A percentile compares a stretch with the other conserved stretches of the same genome.
Conservation (phyloP, 2,329 filamentous ascomycete species). For the Diplodia scrobiculata region DNA sequence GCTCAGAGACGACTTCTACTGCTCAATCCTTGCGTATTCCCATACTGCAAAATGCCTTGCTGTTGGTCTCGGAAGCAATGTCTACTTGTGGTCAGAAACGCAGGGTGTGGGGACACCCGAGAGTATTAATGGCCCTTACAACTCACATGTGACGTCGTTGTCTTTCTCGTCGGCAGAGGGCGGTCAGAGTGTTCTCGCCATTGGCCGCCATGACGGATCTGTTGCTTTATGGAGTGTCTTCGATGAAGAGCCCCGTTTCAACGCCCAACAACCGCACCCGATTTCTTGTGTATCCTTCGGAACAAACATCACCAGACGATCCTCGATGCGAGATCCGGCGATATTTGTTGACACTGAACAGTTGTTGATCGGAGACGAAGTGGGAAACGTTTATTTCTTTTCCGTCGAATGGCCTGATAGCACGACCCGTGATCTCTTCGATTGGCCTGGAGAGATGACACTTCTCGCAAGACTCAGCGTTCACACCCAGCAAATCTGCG, state of each 20-base stretch:
- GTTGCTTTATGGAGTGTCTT: slow-evolving; percentile 77
- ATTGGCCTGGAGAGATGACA: slow-evolving; percentile 76
- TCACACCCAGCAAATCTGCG: slow-evolving; percentile 89
- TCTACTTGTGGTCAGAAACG: slow-evolving; percentile 88
- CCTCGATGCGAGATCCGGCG: slow-evolving; percentile 54
- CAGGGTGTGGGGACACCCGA: slow-evolving; percentile 65
- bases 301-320: slow-evolving; percentile 59
- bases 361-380: slow-evolving; percentile 81
- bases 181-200: slow-evolving; percentile 76
- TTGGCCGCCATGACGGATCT: slow-evolving; percentile 75
- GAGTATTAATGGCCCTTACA: slow-evolving; percentile 55
- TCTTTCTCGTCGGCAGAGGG: slow-evolving; percentile 83
- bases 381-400: slow-evolving; percentile 83
- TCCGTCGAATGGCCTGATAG: slow-evolving; percentile 75
- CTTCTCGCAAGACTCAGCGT: slow-evolving; percentile 74
- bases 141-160: slow-evolving; percentile 72
- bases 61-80: slow-evolving; percentile 74
- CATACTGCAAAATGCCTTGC: slow-evolving; percentile 72
- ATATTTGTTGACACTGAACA: slow-evolving; percentile 71
- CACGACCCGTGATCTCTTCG: slow-evolving; percentile 64
- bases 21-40: slow-evolving; percentile 85
- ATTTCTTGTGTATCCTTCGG: slow-evolving; percentile 83
- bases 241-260: slow-evolving; percentile 70
- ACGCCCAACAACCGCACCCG: slow-evolving; percentile 69
- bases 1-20: slow-evolving; percentile 95